phyloP scores from a whole-genome alignment of 108 stramenopile genomes.

The Stephanodiscus minutulus region DNA sequence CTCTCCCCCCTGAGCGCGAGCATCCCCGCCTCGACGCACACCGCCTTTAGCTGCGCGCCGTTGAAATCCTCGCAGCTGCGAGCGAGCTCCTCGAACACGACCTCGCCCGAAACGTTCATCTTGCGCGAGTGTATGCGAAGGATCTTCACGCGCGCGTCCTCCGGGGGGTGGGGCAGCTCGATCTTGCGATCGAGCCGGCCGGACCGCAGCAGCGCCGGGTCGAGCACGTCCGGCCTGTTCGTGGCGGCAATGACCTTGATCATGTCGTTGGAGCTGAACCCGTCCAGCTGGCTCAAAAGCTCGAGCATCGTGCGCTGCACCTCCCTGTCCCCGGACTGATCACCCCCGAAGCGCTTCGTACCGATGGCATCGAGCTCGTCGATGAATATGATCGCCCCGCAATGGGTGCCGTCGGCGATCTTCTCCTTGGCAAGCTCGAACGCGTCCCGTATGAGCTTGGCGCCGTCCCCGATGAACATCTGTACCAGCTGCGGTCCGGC shows the following conservation, averaged over 20 bases:
- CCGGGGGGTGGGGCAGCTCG: constrained; percentile 97
- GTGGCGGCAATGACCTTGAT: constrained; percentile 99
- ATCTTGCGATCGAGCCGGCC: constrained; percentile 98
- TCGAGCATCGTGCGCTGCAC: constrained; percentile 99
- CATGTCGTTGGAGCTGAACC: constrained; percentile 96
- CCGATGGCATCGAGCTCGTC: constrained; percentile 99
- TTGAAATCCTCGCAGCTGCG: constrained; percentile 98
- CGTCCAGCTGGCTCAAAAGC: constrained; percentile 97
- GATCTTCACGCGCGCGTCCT: constrained; percentile 93
- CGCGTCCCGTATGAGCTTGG: constrained; percentile 98
- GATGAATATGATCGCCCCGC: constrained; percentile 96
- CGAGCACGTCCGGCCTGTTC: constrained; percentile 96
- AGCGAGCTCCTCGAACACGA: constrained; percentile 95
- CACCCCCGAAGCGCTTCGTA: constrained; percentile 98
- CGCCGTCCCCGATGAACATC: constrained; percentile 99
- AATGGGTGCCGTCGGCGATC: constrained; percentile 71
- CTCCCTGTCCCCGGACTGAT: constrained; percentile 98
- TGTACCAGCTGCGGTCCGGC: constrained; percentile 99
- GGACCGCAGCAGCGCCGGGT: constrained; percentile 97
- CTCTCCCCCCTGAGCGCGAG: constrained; percentile 89
- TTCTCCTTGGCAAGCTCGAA: constrained; percentile 98
- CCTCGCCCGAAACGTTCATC: constrained; percentile 89
- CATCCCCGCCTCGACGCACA: constrained; percentile 99
- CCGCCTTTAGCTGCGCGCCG: constrained; percentile 97
- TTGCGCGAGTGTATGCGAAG: constrained; percentile 94